Percentiles rank a stretch among this genome's conserved stretches.
These are phyloP conservation scores for Plantago elongata DNA, from an alignment of 257 asterid genomes.

Conservation along the genomic window DNA sequence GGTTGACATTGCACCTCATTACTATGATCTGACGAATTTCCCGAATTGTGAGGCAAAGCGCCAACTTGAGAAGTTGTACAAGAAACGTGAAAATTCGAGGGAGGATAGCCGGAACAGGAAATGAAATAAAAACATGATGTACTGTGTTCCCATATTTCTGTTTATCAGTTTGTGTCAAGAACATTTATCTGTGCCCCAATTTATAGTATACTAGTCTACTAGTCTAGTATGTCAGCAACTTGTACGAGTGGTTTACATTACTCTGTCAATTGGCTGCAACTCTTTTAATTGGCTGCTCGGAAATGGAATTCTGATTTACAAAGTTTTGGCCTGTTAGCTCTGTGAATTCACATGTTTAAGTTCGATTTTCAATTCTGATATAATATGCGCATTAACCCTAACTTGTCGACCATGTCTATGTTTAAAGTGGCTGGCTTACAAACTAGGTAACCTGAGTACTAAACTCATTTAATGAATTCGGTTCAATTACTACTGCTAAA, in stretches of 20 bases:
- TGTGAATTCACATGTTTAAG: too few relatives aligned
- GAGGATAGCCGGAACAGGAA: conserved; percentile 56
- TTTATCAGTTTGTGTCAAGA: conserved; percentile 24
- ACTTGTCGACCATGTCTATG: too few relatives aligned
- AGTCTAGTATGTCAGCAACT: too few relatives aligned
- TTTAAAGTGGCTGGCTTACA: too few relatives aligned
- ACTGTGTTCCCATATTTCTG: conserved; percentile 1
- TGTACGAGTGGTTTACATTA: neutral
- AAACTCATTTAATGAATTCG: too few relatives aligned
- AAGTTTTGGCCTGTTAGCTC: too few relatives aligned
- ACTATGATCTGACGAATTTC: conserved; percentile 74
- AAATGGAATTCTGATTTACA: neutral
- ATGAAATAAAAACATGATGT: conserved; percentile 23
- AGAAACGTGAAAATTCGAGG: conserved; percentile 59
- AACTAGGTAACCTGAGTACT: too few relatives aligned
- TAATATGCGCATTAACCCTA: too few relatives aligned
- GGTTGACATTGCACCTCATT: conserved; percentile 88
- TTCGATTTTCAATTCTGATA: too few relatives aligned
- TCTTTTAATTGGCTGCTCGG: neutral
- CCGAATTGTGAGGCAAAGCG: conserved; percentile 93
- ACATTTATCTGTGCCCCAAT: too few relatives aligned
- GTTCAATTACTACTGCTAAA: too few relatives aligned
- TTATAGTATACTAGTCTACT: too few relatives aligned
- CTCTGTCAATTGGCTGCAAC: neutral
- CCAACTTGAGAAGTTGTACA: conserved; percentile 64